These are phyloP conservation scores for Yarrowia sp. DNA, from an alignment of 805 yeast genomes.

Conservation along the genomic window DNA sequence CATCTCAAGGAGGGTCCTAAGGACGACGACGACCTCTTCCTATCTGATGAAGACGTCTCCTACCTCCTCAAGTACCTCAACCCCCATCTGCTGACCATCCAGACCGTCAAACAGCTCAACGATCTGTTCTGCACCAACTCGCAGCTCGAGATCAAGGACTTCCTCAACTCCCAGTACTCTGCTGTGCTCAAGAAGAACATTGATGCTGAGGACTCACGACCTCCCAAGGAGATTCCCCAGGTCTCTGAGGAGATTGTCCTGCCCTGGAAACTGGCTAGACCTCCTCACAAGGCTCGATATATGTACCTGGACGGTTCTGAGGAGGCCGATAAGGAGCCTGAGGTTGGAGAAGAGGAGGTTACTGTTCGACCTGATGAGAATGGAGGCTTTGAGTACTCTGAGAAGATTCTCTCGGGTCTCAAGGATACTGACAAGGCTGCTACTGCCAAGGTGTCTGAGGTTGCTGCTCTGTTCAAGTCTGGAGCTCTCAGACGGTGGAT, in stretches of 20 bases:
- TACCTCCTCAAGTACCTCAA: constrained; percentile 58
- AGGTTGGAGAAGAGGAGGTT: constrained; percentile 29
- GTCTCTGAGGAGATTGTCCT: constrained; percentile 51
- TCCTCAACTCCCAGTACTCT: constrained; percentile 60
- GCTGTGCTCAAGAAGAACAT: constrained; percentile 46
- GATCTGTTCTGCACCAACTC: constrained; percentile 64
- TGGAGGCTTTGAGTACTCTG: constrained; percentile 19
- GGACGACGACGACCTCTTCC: constrained; percentile 29
- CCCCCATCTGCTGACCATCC: constrained; percentile 47
- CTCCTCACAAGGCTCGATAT: constrained; percentile 90
- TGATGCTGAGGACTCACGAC: constrained; percentile 50
- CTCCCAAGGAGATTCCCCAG: constrained; percentile 55
- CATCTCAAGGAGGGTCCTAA: constrained; percentile 15
- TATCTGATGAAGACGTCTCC: constrained; percentile 45
- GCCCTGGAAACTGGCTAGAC: constrained; percentile 91
- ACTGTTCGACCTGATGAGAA: constrained; percentile 31
- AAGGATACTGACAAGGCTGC: constrained; percentile 28
- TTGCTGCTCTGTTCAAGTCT: constrained; percentile 61
- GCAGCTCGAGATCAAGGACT: constrained; percentile 60
- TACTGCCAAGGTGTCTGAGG: constrained; percentile 45
- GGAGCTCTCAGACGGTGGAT: constrained; percentile 70
- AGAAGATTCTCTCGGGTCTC: not conserved
- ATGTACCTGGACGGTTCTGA: constrained; percentile 68
- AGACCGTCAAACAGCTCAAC: constrained; percentile 46
- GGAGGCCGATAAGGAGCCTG: constrained; percentile 31